These are phyloP conservation scores for Neofusicoccum cordaticola DNA, from an alignment of 2,329 filamentous ascomycete species.

Conservation along the genomic window DNA sequence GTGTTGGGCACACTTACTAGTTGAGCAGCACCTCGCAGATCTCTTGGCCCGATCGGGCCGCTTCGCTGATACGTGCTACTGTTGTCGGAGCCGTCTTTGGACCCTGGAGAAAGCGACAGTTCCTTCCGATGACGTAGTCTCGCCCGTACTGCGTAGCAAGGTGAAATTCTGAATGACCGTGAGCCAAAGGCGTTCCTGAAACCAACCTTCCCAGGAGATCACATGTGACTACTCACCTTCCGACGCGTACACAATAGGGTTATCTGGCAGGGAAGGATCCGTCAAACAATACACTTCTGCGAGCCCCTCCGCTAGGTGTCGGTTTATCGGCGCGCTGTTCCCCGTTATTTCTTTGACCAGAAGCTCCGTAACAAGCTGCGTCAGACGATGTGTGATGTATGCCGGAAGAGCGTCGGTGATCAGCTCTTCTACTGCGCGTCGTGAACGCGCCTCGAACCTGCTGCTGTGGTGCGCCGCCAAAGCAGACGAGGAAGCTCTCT, in stretches of 20 bases:
- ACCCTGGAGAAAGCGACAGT: conserved; percentile 74
- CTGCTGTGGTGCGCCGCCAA: conserved; percentile 50
- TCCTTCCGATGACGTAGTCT: conserved; percentile 68
- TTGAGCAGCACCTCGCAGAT: conserved; percentile 71
- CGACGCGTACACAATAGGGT: conserved; percentile 71
- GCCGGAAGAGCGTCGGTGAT: conserved; percentile 66
- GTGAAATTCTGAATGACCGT: conserved; percentile 58
- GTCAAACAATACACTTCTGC: conserved; percentile 73
- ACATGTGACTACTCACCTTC: conserved; percentile 51
- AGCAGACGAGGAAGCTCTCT: conserved; percentile 38
- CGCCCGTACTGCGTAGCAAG: conserved; percentile 69
- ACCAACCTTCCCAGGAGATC: neutral
- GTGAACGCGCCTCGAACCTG: conserved; percentile 57
- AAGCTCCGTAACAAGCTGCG: conserved; percentile 63
- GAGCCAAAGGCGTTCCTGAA: neutral
- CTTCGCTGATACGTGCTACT: conserved; percentile 59
- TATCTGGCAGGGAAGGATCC: conserved; percentile 67
- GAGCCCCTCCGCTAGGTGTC: conserved; percentile 65
- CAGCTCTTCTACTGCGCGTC: conserved; percentile 59
- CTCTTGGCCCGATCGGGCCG: conserved; percentile 60
- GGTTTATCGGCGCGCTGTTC: conserved; percentile 58
- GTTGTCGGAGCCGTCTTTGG: conserved; percentile 64
- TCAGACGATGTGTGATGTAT: conserved; percentile 65
- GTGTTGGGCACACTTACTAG: conserved; percentile 48
- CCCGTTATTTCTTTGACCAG: conserved; percentile 65